Evolutionary conservation across 2,329 filamentous ascomycete species (phyloP).

Genomic region (Diplodia scrobiculata): DNA sequence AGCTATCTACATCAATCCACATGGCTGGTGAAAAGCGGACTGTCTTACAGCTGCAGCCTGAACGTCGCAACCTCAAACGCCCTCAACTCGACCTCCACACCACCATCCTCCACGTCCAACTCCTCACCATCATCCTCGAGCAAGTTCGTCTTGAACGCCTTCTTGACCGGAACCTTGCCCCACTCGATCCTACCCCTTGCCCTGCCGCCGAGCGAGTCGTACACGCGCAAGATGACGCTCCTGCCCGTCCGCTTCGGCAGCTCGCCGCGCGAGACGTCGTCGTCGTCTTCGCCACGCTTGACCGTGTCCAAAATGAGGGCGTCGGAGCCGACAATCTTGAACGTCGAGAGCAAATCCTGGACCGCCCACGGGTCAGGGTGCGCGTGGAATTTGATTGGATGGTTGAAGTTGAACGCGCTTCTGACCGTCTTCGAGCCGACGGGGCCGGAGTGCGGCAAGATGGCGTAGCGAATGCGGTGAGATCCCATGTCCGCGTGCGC

Average conservation of each 20-base stretch:
- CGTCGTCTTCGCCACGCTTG: constrained; percentile 73
- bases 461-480: constrained; percentile 85
- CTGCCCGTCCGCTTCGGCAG: constrained; percentile 60
- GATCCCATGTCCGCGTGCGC: constrained; percentile 88
- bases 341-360: constrained; percentile 52
- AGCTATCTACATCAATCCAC: not conserved
- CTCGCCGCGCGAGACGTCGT: constrained; percentile 55
- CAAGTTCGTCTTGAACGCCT: constrained; percentile 79
- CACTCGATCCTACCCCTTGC: constrained; percentile 71
- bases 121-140: constrained; percentile 81
- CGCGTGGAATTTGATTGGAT: constrained; percentile 65
- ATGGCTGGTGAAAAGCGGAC: too few relatives aligned
- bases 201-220: constrained; percentile 84
- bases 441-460: constrained; percentile 77
- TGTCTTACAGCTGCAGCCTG: constrained; percentile 45
- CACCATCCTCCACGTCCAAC: constrained; percentile 44
- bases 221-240: constrained; percentile 81
- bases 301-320: constrained; percentile 82
- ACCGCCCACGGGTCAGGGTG: constrained; percentile 37
- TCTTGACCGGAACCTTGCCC: constrained; percentile 67
- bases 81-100: constrained; percentile 60
- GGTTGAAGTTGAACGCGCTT: constrained; percentile 88
- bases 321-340: constrained; percentile 65
- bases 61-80: constrained; percentile 87
- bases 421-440: constrained; percentile 74